A percentile compares a stretch with the other conserved stretches of the same genome.
Evolutionary conservation across 2,329 filamentous ascomycete genomes (phyloP).

Genomic region (Huntiella moniliformis): DNA sequence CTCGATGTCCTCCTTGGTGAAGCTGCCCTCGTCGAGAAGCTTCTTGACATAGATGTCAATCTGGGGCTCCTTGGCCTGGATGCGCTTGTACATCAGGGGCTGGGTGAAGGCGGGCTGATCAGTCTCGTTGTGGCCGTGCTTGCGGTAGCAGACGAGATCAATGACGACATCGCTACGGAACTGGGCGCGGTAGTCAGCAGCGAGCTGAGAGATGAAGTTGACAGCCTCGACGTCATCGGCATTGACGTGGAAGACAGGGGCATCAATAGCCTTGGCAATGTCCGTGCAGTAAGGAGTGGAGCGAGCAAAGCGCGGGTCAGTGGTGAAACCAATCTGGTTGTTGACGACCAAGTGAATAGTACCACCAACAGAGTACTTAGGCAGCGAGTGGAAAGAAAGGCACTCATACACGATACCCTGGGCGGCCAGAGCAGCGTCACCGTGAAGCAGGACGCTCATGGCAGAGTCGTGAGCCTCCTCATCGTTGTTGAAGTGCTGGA

Average conservation of each 20-base stretch:
- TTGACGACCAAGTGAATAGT: conserved; percentile 96
- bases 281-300: conserved; percentile 98
- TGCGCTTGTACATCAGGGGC: conserved; percentile 98
- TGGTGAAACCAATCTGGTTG: conserved; percentile 99
- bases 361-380: conserved; percentile 89
- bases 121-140: conserved; percentile 98
- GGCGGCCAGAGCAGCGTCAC: conserved; percentile 89
- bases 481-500: conserved; percentile 97
- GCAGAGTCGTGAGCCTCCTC: conserved; percentile 75
- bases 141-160: conserved; percentile 96
- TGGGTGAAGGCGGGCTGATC: conserved; percentile 99
- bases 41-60: conserved; percentile 85
- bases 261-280: conserved; percentile 96
- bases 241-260: conserved; percentile 97
- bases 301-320: conserved; percentile 88
- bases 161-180: conserved; percentile 98
- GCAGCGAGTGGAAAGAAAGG: conserved; percentile 89
- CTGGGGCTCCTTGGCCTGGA: conserved; percentile 64
- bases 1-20: conserved; percentile 92
- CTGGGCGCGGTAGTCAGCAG: conserved; percentile 93
- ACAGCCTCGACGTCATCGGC: conserved; percentile 95
- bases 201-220: conserved; percentile 94
- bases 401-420: conserved; percentile 98
- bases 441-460: conserved; percentile 91
- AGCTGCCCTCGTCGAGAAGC: conserved; percentile 78